phyloP scores from a whole-genome alignment of 371 early-diverging fungal genomes.

The Nematocida sp. region DNA sequence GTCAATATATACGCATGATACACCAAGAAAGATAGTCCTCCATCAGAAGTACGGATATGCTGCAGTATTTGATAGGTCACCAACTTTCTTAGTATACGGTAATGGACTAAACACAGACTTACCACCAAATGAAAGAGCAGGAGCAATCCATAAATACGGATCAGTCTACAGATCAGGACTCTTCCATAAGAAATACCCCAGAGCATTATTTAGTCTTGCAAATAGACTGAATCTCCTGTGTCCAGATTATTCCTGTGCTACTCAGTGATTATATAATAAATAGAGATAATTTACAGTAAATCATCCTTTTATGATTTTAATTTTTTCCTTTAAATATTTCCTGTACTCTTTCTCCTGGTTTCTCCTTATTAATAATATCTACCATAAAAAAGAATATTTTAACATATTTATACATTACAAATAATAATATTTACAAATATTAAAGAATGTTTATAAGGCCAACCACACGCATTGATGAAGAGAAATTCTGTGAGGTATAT shows the following conservation, averaged over 20 bases:
- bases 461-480: constrained; percentile 4
- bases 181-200: constrained; percentile 31
- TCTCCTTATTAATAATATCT: too few relatives aligned
- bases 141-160: constrained; percentile 49
- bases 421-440: background rate
- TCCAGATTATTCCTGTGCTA: background rate
- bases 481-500: constrained; percentile 49
- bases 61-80: constrained; percentile 42
- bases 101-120: background rate
- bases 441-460: constrained; percentile 1
- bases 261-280: too few relatives aligned
- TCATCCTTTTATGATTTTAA: too few relatives aligned
- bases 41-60: constrained; percentile 54
- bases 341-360: too few relatives aligned
- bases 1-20: constrained; percentile 28
- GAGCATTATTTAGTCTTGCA: background rate
- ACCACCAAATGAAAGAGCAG: constrained; percentile 38
- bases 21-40: constrained; percentile 26
- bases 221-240: constrained; percentile 15
- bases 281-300: too few relatives aligned
- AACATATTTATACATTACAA: background rate
- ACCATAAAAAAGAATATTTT: background rate
- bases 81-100: constrained; percentile 45
- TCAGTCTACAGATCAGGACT: constrained; percentile 31
- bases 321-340: too few relatives aligned